Evolutionary conservation across 306 rosid species (phyloP).

Genomic region (Dryas drummondii): DNA sequence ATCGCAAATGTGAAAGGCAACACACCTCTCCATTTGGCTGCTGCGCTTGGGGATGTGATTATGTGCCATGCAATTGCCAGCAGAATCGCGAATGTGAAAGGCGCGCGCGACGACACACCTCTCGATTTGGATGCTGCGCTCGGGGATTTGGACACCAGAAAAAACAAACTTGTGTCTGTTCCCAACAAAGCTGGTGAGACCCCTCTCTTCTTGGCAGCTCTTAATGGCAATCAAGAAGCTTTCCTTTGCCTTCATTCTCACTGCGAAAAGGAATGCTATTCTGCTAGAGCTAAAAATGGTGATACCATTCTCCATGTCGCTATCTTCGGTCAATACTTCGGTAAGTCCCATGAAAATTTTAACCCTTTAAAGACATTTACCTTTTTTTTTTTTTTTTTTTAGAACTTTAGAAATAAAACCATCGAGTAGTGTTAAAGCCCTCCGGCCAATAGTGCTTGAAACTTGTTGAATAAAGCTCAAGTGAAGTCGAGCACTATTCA

Average conservation of each 20-base stretch:
- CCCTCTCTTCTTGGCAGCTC: conserved; percentile 48
- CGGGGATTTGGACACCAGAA: conserved; percentile 35
- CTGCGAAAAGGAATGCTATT: background rate
- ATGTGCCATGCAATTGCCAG: conserved; percentile 31
- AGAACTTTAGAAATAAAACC: no score
- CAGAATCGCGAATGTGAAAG: conserved; percentile 32
- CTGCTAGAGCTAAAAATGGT: background rate
- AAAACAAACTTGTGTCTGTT: background rate
- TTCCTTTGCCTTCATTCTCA: background rate
- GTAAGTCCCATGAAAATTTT: background rate
- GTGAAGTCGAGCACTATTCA: no score
- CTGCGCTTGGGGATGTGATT: conserved; percentile 42
- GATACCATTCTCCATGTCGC: background rate
- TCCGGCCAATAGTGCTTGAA: no score
- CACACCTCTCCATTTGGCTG: conserved; percentile 47
- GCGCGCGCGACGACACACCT: conserved; percentile 30
- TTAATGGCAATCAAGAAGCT: background rate
- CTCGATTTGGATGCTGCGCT: conserved; percentile 43
- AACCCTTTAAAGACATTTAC: no score
- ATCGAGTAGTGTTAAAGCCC: no score
- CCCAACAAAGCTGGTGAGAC: conserved; percentile 23
- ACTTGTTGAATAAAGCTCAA: no score
- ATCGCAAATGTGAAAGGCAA: conserved; percentile 38
- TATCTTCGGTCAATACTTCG: background rate
- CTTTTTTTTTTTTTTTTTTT: no score